Conservation (phyloP, 2,329 filamentous ascomycete genomes). For the Fusarium palustre region DNA sequence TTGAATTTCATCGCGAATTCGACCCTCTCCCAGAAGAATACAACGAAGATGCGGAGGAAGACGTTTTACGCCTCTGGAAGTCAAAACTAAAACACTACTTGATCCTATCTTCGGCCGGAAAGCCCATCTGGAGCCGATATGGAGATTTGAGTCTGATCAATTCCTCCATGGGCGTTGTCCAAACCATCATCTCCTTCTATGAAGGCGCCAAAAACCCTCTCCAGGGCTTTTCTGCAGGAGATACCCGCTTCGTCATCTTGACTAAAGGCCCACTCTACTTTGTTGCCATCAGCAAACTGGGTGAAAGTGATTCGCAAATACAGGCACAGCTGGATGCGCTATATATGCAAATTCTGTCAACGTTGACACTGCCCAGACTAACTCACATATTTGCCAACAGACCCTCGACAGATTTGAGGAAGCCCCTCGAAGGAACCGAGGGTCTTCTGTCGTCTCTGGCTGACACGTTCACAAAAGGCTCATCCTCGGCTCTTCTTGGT, state of each 20-base stretch:
- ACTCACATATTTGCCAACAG: slow-evolving; percentile 88
- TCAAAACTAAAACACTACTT: slow-evolving; percentile 97
- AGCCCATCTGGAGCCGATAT: slow-evolving; percentile 96
- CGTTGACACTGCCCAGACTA: slow-evolving; percentile 87
- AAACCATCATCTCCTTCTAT: slow-evolving; percentile 98
- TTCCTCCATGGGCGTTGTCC: slow-evolving; percentile 92
- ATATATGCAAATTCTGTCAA: slow-evolving; percentile 98
- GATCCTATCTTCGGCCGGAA: slow-evolving; percentile 94
- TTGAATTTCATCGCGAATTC: slow-evolving; percentile 82
- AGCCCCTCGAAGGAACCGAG: slow-evolving; percentile 92
- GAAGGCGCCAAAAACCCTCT: slow-evolving; percentile 82
- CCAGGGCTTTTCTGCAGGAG: slow-evolving; percentile 86
- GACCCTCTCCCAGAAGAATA: slow-evolving; percentile 73
- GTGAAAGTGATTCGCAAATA: slow-evolving; percentile 92
- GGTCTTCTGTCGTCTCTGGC: slow-evolving; percentile 89
- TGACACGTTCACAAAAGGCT: slow-evolving; percentile 94
- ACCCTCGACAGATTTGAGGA: slow-evolving; percentile 92
- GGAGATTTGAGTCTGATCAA: slow-evolving; percentile 91
- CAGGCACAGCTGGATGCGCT: slow-evolving; percentile 89
- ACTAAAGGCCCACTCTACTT: slow-evolving; percentile 91
- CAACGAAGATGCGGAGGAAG: slow-evolving; percentile 59
- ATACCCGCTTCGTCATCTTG: slow-evolving; percentile 85
- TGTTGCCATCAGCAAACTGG: slow-evolving; percentile 89
- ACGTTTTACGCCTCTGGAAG: slow-evolving; percentile 81
- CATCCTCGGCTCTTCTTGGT: slow-evolving; percentile 86